Evolutionary conservation across 805 yeast species (phyloP).

Genomic region (Kregervanrija pseudodelftensis): DNA sequence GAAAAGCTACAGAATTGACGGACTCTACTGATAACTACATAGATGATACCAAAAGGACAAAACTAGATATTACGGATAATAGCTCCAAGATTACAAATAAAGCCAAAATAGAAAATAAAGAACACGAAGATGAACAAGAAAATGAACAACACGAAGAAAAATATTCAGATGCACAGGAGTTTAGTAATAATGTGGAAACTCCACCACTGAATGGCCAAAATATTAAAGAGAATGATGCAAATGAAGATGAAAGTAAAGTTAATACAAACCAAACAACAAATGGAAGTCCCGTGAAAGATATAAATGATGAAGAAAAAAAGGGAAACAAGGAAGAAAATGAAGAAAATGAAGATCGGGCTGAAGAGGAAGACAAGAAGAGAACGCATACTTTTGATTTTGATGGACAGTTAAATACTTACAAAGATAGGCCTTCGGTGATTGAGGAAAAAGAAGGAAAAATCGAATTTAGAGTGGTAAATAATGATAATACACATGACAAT

Average conservation of each 20-base stretch:
- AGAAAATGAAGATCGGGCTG: constrained; percentile 19
- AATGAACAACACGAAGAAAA: background rate
- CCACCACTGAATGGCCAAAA: too few species aligned
- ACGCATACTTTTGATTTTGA: constrained; percentile 53
- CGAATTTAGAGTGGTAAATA: constrained; percentile 93
- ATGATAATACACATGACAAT: constrained; percentile 81
- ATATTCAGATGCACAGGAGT: too few species aligned
- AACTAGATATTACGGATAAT: background rate
- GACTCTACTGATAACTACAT: too few species aligned
- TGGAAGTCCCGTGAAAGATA: constrained; percentile 11
- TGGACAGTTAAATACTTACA: constrained; percentile 74
- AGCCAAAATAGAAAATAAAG: background rate
- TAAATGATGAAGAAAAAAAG: constrained; percentile 12
- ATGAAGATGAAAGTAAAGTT: constrained; percentile 15
- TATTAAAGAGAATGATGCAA: background rate
- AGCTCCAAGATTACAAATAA: background rate
- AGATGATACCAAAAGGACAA: too few species aligned
- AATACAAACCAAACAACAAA: constrained; percentile 18
- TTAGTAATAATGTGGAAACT: too few species aligned
- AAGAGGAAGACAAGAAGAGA: constrained; percentile 35
- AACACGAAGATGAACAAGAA: background rate
- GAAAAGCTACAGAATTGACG: too few species aligned
- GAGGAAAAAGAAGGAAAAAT: constrained; percentile 92
- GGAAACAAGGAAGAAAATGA: constrained; percentile 9
- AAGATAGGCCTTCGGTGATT: constrained; percentile 87